A percentile compares a stretch with the other conserved stretches of the same genome.
These are phyloP conservation scores for Centella asiatica DNA, from an alignment of 129 eudicot species.

Conservation along the genomic window DNA sequence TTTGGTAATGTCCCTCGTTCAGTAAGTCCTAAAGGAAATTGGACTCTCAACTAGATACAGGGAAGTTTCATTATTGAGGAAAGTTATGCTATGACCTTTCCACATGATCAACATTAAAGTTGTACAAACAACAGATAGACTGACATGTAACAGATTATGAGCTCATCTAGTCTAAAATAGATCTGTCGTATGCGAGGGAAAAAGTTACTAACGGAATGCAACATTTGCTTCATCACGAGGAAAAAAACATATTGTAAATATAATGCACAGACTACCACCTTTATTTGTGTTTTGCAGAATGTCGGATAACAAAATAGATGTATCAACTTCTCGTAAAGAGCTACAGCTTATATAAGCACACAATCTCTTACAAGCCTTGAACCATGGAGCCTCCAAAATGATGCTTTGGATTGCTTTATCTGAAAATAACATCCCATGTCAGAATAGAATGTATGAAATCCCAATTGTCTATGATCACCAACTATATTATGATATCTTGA, in stretches of 20 bases:
- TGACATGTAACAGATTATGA: background rate
- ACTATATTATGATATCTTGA: too few species aligned
- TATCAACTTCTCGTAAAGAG: slow-evolving; percentile 83
- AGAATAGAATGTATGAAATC: background rate
- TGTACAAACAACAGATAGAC: background rate
- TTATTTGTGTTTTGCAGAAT: slow-evolving; percentile 41
- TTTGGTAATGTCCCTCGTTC: background rate
- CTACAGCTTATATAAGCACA: slow-evolving; percentile 91
- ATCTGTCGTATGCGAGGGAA: too few species aligned
- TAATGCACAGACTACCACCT: slow-evolving; percentile 24
- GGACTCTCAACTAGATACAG: background rate
- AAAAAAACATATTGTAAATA: background rate
- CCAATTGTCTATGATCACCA: too few species aligned
- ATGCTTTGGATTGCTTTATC: slow-evolving; percentile 66
- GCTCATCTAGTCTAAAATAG: background rate
- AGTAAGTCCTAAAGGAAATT: background rate
- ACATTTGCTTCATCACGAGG: background rate
- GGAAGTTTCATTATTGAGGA: background rate
- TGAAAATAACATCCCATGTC: slow-evolving; percentile 10
- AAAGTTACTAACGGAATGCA: too few species aligned
- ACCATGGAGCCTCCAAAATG: slow-evolving; percentile 95
- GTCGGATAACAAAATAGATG: slow-evolving; percentile 48
- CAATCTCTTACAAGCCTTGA: slow-evolving; percentile 66
- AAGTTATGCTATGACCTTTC: background rate
- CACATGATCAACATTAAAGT: background rate